Evolutionary conservation across 2,329 filamentous ascomycete genomes (phyloP).

Genomic region (Alternaria longipes): DNA sequence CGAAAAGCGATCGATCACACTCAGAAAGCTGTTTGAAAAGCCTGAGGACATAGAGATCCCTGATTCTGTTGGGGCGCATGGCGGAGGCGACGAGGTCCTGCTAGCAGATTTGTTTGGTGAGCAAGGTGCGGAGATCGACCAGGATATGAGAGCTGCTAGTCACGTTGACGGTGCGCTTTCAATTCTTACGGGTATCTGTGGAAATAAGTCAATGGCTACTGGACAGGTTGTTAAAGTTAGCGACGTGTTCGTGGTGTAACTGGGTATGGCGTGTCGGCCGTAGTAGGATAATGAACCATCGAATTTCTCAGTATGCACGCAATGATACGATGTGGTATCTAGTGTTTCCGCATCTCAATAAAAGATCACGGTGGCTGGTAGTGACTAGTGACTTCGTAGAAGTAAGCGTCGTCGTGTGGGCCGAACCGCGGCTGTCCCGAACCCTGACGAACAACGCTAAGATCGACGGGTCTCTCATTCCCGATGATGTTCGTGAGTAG

Average conservation of each 20-base stretch:
- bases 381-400: neutral
- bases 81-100: conserved; percentile 67
- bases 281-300: neutral
- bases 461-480: conserved; percentile 2
- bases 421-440: neutral
- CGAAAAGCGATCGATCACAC: conserved; percentile 59
- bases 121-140: conserved; percentile 56
- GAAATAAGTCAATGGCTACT: conserved; percentile 66
- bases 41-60: conserved; percentile 64
- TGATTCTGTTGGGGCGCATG: conserved; percentile 65
- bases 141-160: conserved; percentile 64
- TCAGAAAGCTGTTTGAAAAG: conserved; percentile 66
- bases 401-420: neutral
- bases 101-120: conserved; percentile 67
- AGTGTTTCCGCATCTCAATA: neutral
- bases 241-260: conserved; percentile 49
- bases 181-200: conserved; percentile 68
- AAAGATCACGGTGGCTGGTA: neutral
- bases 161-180: conserved; percentile 68
- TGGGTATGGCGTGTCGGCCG: neutral
- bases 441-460: neutral
- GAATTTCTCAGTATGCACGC: neutral
- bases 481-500: neutral
- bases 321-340: neutral
- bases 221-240: conserved; percentile 66